Conservation (phyloP, 345 rosid genomes). For the Sisymbrium irio region DNA sequence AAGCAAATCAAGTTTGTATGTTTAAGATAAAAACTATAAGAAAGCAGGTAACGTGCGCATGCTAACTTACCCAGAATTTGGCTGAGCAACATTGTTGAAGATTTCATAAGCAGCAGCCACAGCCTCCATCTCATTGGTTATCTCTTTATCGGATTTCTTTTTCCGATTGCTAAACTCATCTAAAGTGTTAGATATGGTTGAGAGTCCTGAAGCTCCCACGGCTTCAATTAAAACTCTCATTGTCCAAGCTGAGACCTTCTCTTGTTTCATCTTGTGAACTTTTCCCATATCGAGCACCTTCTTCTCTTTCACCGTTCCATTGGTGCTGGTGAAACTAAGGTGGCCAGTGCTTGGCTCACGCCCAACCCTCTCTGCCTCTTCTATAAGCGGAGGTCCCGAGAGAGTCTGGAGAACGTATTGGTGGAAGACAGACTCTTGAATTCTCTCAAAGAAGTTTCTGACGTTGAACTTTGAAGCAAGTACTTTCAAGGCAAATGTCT, state of each 20-base stretch:
- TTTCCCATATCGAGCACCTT: constrained; percentile 74
- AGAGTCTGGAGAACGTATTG: constrained; percentile 78
- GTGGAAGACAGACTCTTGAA: constrained; percentile 82
- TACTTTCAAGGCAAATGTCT: constrained; percentile 66
- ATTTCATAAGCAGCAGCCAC: constrained; percentile 60
- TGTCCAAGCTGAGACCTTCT: constrained; percentile 87
- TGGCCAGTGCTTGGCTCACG: constrained; percentile 45
- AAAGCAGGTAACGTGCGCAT: background rate
- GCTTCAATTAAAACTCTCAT: constrained; percentile 82
- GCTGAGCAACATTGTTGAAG: constrained; percentile 55
- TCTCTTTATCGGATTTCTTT: constrained; percentile 50
- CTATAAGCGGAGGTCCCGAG: constrained; percentile 68
- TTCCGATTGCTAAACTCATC: constrained; percentile 36
- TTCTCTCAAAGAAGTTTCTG: constrained; percentile 75
- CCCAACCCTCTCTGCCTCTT: constrained; percentile 55
- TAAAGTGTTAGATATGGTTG: constrained; percentile 64
- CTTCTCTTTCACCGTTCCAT: constrained; percentile 43
- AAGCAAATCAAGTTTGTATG: background rate
- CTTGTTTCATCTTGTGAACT: constrained; percentile 70
- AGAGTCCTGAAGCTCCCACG: constrained; percentile 58
- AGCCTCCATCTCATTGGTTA: constrained; percentile 88
- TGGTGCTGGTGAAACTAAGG: constrained; percentile 51
- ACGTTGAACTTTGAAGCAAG: constrained; percentile 86
- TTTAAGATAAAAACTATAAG: background rate
- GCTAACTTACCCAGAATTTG: constrained; percentile 44